phyloP scores from a whole-genome alignment of 2,329 filamentous ascomycete genomes.

The Ceratocystis albifundus region DNA sequence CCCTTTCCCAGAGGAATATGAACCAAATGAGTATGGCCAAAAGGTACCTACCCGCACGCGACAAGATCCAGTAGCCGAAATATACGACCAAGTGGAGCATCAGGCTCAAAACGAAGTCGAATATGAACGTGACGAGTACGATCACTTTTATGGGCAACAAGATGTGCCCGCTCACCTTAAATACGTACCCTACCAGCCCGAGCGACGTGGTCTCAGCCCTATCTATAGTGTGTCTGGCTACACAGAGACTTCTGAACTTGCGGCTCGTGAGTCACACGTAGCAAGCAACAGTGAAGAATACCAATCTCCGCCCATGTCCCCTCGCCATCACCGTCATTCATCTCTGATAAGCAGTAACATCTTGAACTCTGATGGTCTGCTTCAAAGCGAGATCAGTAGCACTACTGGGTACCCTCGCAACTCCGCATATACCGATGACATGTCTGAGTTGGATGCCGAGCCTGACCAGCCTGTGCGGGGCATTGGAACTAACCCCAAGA shows the following conservation, averaged over 20 bases:
- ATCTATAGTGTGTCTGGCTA: slow-evolving; percentile 89
- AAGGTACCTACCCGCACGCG: slow-evolving; percentile 30
- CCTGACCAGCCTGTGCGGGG: slow-evolving; percentile 60
- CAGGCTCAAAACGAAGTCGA: slow-evolving; percentile 12
- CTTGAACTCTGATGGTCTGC: slow-evolving; percentile 30
- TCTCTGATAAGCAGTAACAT: slow-evolving; percentile 45
- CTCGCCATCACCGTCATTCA: slow-evolving; percentile 36
- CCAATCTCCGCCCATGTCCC: slow-evolving; percentile 51
- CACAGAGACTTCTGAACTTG: slow-evolving; percentile 43
- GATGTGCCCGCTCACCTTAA: slow-evolving; percentile 53
- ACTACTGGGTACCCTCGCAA: slow-evolving; percentile 40
- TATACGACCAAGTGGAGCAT: slow-evolving; percentile 35
- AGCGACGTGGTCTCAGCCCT: slow-evolving; percentile 66
- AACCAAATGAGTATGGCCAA: slow-evolving; percentile 37
- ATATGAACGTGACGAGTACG: slow-evolving; percentile 18
- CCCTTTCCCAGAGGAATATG: slow-evolving; percentile 38
- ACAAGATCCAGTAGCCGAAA: slow-evolving; percentile 30
- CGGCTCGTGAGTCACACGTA: slow-evolving; percentile 46
- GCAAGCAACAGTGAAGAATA: slow-evolving; percentile 38
- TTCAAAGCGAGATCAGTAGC: slow-evolving; percentile 19
- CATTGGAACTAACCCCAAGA: slow-evolving; percentile 63
- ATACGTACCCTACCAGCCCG: slow-evolving; percentile 57
- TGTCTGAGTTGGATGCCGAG: slow-evolving; percentile 48
- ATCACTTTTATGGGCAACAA: slow-evolving; percentile 46
- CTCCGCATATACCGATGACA: slow-evolving; percentile 38